Base-by-base conservation (phyloP, 345 rosid species). In the Eucalyptus shirleyi region DNA sequence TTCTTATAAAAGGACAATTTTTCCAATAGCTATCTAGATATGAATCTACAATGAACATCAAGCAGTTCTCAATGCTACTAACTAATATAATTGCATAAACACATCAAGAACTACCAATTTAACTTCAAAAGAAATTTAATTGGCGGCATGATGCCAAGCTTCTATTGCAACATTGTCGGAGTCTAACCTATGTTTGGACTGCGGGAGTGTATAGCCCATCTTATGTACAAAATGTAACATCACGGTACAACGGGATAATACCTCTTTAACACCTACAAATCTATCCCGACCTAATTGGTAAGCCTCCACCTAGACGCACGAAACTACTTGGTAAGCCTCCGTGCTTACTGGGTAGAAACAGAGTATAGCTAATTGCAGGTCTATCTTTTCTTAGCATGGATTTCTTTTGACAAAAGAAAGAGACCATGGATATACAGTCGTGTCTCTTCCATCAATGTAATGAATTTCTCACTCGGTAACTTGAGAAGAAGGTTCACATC, bases 131-230 rank as follows among this genome's bases (percentile, higher is more conserved):
- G 32, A 60, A 28, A 60, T 28, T 60, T 12, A 59, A 59, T 59
- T 1, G 14, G 7, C 15, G 67, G 67, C 0, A 59, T 26, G 65
- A 59, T 59, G n/a, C 14, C 30, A 26, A 59, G 65, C 65, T 24
- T 2, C 65, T 59, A 59, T 0, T 26, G 65, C n/a, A 59, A 59
- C 15, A 59, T 11, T 26, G 65, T 0, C 0, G n/a, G 67, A 26
- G 14, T 26, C 14, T 59, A 59, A 12, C 30, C n/a, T 24, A 5
- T 26, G n/a, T 59, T 9, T 26, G 67, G n/a, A 59, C 14, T 3
- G n/a, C 67, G 3, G n/a, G n/a, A 59, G n/a, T 17, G 23, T 51
- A 7, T 26, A 59, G 12, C 65, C n/a, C 60, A 59, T 59, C 65
- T 59, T 59, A 11, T 11, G 65, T 0, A 59, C 30, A 59, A 24